Evolutionary conservation across 2,329 filamentous ascomycete species (phyloP).

Genomic region (Colletotrichum destructivum): DNA sequence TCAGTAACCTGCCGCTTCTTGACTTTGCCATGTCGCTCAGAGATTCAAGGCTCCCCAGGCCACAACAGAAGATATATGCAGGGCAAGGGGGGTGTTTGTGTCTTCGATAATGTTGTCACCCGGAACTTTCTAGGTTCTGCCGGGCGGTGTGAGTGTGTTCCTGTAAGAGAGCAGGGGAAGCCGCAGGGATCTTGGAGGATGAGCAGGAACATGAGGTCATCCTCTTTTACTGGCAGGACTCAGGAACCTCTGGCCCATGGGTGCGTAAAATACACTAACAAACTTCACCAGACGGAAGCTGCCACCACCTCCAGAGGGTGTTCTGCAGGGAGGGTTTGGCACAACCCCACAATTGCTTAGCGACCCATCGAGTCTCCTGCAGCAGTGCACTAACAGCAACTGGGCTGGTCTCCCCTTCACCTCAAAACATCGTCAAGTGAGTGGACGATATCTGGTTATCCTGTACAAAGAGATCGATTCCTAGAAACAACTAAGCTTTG

Average conservation of each 20-base stretch:
- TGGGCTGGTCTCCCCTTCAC: not conserved
- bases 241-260: not conserved
- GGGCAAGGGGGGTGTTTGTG: constrained; percentile 25
- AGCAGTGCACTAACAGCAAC: constrained; percentile 17
- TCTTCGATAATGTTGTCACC: constrained; percentile 27
- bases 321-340: not conserved
- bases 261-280: constrained; percentile 16
- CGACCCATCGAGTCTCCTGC: not conserved
- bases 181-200: constrained; percentile 21
- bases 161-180: constrained; percentile 27
- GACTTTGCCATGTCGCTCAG: constrained; percentile 59
- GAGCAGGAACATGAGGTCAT: constrained; percentile 39
- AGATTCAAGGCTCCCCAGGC: constrained; percentile 24
- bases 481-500: too few relatives aligned
- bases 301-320: not conserved
- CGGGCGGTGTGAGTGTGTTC: constrained; percentile 49
- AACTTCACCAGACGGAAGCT: not conserved
- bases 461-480: not conserved
- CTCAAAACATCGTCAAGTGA: not conserved
- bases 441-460: too few relatives aligned
- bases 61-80: constrained; percentile 42
- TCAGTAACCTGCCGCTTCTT: constrained; percentile 62
- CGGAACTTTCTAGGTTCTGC: constrained; percentile 52
- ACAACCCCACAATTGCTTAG: constrained; percentile 21
- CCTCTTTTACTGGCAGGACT: constrained; percentile 7